Conservation (phyloP, 139 green algal species). For the Chlamydomonas applanata region DNA sequence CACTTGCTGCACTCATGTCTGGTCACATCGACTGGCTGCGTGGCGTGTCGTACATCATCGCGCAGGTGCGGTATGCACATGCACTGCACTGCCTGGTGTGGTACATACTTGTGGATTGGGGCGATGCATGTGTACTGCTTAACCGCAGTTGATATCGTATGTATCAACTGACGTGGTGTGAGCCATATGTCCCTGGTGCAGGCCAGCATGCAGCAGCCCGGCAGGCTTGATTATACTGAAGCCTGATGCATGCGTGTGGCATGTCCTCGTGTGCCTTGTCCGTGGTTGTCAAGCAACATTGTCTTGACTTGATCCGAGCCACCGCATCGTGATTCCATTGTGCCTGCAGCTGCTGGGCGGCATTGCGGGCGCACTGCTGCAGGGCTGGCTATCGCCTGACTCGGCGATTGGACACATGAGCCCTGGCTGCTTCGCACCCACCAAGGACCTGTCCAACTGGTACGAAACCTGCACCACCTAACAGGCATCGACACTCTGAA, state of each 20-base stretch:
- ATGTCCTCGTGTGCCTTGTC: no score
- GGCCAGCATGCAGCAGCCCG: no score
- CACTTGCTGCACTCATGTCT: conserved; percentile 29
- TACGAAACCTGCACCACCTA: background rate
- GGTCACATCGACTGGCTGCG: conserved; percentile 43
- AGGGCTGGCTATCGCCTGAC: conserved; percentile 29
- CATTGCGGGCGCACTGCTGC: conserved; percentile 35
- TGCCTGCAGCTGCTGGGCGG: conserved; percentile 38
- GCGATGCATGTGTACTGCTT: no score
- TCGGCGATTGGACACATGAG: conserved; percentile 4
- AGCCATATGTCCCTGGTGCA: no score
- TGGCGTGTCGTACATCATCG: conserved; percentile 30
- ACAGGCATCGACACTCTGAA: no score
- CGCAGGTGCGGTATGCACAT: conserved; percentile 36
- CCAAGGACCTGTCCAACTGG: conserved; percentile 21
- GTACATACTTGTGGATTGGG: no score
- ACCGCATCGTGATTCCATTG: background rate
- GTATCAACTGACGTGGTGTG: no score
- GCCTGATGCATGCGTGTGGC: no score
- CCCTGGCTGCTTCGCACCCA: conserved; percentile 21
- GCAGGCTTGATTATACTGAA: no score
- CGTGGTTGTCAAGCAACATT: no score
- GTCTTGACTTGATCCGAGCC: no score
- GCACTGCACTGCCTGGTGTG: background rate
- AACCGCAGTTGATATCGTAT: no score